phyloP scores from a whole-genome alignment of 768 basidiomycete species.

The Rhodosporidiobolus sp. region DNA sequence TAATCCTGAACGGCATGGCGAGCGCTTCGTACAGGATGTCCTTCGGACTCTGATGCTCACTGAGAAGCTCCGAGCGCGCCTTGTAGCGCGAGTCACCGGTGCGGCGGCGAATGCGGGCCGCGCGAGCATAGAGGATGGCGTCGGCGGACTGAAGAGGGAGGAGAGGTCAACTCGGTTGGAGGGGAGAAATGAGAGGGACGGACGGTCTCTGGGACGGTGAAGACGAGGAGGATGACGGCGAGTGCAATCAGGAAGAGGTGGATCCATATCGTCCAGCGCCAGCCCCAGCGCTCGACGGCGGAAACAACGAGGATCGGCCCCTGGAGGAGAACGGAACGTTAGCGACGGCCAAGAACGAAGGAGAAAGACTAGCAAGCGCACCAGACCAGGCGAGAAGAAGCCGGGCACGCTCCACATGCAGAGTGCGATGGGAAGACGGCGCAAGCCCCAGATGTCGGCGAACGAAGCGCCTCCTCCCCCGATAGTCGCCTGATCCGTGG shows the following conservation, averaged over 20 bases:
- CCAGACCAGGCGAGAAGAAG: slow-evolving; percentile 40
- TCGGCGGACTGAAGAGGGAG: slow-evolving; percentile 21
- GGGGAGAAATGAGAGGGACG: background rate
- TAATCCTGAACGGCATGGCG: slow-evolving; percentile 30
- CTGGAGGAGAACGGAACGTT: background rate
- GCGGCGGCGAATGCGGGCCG: slow-evolving; percentile 46
- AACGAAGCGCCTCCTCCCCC: slow-evolving; percentile 47
- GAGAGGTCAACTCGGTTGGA: fast-evolving
- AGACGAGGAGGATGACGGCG: slow-evolving; percentile 44
- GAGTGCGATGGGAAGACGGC: slow-evolving; percentile 45
- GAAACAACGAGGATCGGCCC: slow-evolving; percentile 46
- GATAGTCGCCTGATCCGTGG: slow-evolving; percentile 4
- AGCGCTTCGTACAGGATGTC: slow-evolving; percentile 20
- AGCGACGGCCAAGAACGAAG: background rate
- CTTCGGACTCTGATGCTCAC: fast-evolving
- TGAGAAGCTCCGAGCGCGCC: slow-evolving; percentile 21
- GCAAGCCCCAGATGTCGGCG: slow-evolving; percentile 46
- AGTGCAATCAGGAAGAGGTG: slow-evolving; percentile 26
- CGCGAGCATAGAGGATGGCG: slow-evolving; percentile 48
- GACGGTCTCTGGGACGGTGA: slow-evolving; percentile 47
- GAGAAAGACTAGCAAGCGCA: background rate
- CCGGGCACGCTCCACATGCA: slow-evolving; percentile 44
- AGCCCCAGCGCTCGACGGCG: slow-evolving; percentile 47
- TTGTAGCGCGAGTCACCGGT: slow-evolving; percentile 46
- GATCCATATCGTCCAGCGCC: slow-evolving; percentile 50